Base-by-base conservation (phyloP, 2,329 filamentous ascomycete genomes). In the Xylaria sp. region DNA sequence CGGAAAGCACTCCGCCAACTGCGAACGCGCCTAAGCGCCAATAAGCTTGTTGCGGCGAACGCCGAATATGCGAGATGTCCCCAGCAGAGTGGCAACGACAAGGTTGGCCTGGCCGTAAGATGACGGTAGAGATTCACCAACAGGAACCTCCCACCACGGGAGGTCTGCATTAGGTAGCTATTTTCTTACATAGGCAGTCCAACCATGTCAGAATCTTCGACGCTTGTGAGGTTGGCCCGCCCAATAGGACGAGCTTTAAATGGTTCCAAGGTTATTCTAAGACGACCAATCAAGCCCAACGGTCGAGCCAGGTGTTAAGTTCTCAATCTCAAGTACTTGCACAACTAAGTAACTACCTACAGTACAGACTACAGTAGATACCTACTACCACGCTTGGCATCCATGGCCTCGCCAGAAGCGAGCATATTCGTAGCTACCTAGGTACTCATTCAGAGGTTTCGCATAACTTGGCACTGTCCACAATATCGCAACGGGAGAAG, bases 1-100 rank as follows among this genome's bases (percentile, higher is more conserved):
- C 56, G 60, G 60, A 53, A 55, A 35, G 27, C 13, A 7, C 56
- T 17, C 55, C 52, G 41, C 40, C n/a, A n/a, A 29, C 19, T n/a
- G n/a, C n/a, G n/a, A 15, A 31, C 27, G 53, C 51, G 13, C 48
- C 48, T 46, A 47, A 54, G 33, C 51, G 31, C 46, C 47, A 47
- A 53, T 44, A 27, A 47, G 43, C 21, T 23, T 29, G 19, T n/a
- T 17, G 19, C 33, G 13, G 44, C 21, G 23, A 47, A 25, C 9
- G 19, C 21, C n/a, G 29, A 40, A 17, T 37, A 52, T 49, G 40
- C 31, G 40, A 53, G 33, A 13, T 4, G 19, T 31, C 43, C 40
- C 23, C 23, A 15, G 35, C 25, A 41, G 31, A 55, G 43, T 55
- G 33, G 38, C 25, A 47, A 31, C 47, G 15, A 41, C 37, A 40